Evolutionary conservation across 1,284 basidiomycete genomes (phyloP).

Genomic region (Somion occarium): DNA sequence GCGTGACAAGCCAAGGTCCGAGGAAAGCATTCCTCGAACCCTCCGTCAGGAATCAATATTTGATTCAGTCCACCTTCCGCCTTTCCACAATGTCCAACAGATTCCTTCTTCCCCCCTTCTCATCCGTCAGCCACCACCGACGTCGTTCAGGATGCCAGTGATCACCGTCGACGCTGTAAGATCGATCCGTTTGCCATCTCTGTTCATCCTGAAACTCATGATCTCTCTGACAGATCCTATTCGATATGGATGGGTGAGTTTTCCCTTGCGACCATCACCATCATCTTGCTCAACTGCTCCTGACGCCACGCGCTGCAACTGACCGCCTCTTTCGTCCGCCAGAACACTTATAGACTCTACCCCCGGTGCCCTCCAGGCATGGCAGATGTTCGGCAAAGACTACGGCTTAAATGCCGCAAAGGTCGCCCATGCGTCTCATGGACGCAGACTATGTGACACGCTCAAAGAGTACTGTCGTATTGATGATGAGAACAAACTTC

Average conservation of each 20-base stretch:
- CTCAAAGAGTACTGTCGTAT: constrained; percentile 65
- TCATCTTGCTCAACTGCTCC: not conserved
- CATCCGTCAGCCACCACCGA: constrained; percentile 4
- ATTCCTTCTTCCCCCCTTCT: not conserved
- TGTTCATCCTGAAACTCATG: constrained; percentile 8
- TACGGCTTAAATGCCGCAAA: constrained; percentile 48
- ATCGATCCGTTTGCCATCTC: constrained; percentile 10
- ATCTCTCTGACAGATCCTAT: constrained; percentile 44
- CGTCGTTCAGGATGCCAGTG: constrained; percentile 29
- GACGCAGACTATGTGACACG: constrained; percentile 70
- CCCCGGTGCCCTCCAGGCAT: constrained; percentile 60
- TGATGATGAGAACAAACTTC: constrained; percentile 47
- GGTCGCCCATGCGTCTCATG: constrained; percentile 61
- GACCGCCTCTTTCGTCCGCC: constrained; percentile 6
- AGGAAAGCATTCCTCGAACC: not conserved
- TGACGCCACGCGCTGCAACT: not conserved
- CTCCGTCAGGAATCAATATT: not conserved
- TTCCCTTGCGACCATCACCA: constrained; percentile 9
- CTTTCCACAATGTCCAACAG: not conserved
- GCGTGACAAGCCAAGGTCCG: not conserved
- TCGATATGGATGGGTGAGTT: constrained; percentile 67
- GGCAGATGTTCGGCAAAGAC: constrained; percentile 53
- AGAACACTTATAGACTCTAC: constrained; percentile 73
- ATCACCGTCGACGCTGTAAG: constrained; percentile 48
- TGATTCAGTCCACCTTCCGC: not conserved